Evolutionary conservation across 2,329 filamentous ascomycete species (phyloP).

Genomic region (Trichoderma afroharzianum): DNA sequence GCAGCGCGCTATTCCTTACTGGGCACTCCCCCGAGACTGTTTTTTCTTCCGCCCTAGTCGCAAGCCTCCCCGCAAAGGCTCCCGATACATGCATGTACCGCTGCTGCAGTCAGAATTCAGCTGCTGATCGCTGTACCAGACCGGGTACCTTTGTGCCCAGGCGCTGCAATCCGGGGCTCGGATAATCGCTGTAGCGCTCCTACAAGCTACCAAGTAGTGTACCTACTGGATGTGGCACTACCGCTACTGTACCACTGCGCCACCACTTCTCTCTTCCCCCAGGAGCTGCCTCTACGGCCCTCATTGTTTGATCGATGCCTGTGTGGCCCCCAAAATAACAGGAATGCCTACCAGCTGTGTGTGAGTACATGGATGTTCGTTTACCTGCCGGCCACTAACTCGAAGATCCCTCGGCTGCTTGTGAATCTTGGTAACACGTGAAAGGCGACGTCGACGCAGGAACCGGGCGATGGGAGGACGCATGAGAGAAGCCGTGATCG

Average conservation of each 20-base stretch:
- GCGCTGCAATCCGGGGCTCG: not conserved
- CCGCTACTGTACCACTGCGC: not conserved
- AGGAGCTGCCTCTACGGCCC: not conserved
- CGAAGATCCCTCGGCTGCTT: conserved; percentile 22
- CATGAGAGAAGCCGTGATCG: not conserved
- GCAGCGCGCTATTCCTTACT: not conserved
- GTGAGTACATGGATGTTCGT: conserved; percentile 11
- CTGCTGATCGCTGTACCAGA: not conserved
- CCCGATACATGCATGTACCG: not conserved
- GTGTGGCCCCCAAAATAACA: conserved; percentile 1
- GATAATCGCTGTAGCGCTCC: not conserved
- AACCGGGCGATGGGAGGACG: not conserved
- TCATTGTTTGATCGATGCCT: not conserved
- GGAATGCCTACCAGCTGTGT: not conserved
- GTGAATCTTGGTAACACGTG: conserved; percentile 18
- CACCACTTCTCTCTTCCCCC: not conserved
- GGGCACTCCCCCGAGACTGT: conserved; percentile 10
- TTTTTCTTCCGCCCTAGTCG: not conserved
- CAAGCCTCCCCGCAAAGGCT: conserved; percentile 14
- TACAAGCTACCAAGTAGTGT: not conserved
- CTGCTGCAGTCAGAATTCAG: not conserved
- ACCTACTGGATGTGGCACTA: not conserved
- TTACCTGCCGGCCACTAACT: conserved; percentile 4
- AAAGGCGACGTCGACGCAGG: conserved; percentile 8
- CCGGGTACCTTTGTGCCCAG: not conserved